Base-by-base conservation (phyloP, 2,329 filamentous ascomycete genomes). In the Hypoxylon sp. region DNA sequence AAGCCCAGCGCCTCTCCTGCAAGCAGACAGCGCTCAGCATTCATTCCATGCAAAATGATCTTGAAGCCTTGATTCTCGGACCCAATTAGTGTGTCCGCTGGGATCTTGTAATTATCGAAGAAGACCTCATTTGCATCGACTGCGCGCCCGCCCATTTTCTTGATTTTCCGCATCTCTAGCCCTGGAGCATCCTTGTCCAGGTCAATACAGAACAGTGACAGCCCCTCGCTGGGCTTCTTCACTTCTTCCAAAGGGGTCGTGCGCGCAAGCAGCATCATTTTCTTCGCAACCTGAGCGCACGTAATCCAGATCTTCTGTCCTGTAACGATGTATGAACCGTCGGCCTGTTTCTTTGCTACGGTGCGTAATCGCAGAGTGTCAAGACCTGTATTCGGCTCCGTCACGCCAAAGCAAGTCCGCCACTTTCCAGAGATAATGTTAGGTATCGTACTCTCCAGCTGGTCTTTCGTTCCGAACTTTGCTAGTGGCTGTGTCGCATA, bases 261-360 rank as follows among this genome's bases (percentile, higher is more conserved):
- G 0, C 93, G 87, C 0, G 92, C 92, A 0, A 97, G 84, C 0
- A 96, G 83, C 3, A 96, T 89, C 92, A 96, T 96, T 73, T 93
- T 92, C 3, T 85, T 84, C 0, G 93, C 92, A 0, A 95, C 90
- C 75, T 96, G 92, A 0, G 93, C 93, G 56, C 88, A 94, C 0
- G 92, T 92, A 58, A 96, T 96, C 93, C 93, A 96, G 58, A 95
- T 94, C 80, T 96, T 96, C 75, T 95, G 91, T 0, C 93, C 92
- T 0, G 87, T 87, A 9, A 96, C 84, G 1, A 80, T 82, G 75
- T 94, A 96, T 3, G 81, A 84, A 12, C 86, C 86, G 19, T 88
- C 85, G 2, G 66, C 59, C 37, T 77, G 73, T 69, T 84, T 86
- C 29, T 78, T 84, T 0, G 92, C 92, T 5, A 80, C 79, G 0